Evolutionary conservation across 768 basidiomycete genomes (phyloP).

Genomic region (Leccinum truebloodii): DNA sequence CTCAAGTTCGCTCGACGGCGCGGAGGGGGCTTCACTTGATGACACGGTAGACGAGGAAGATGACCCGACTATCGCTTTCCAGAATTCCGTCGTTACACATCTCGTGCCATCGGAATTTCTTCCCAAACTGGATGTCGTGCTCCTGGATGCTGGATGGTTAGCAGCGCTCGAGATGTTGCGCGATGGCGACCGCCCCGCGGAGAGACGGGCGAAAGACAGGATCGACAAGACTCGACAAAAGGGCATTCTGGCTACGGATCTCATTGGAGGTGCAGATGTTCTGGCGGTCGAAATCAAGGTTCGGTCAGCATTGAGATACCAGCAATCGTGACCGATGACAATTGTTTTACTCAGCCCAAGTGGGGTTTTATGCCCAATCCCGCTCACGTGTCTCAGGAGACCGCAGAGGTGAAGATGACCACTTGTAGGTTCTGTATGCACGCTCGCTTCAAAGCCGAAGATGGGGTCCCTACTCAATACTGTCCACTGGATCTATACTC

Average conservation of each 20-base stretch:
- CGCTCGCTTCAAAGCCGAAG: conserved; percentile 48
- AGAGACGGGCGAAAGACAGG: conserved; percentile 53
- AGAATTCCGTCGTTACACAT: conserved; percentile 59
- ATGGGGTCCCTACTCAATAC: conserved; percentile 48
- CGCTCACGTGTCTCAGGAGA: conserved; percentile 58
- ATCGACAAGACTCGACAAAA: conserved; percentile 58
- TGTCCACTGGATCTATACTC: conserved; percentile 94
- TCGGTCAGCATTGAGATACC: conserved; percentile 10
- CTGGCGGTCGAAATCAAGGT: conserved; percentile 94
- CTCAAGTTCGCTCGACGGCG: conserved; percentile 18
- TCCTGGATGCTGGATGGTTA: conserved; percentile 57
- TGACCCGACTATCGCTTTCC: conserved; percentile 54
- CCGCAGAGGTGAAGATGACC: conserved; percentile 57
- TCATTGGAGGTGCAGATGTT: conserved; percentile 58
- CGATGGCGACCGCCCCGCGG: conserved; percentile 53
- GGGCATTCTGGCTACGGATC: conserved; percentile 78
- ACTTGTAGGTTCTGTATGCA: conserved; percentile 96
- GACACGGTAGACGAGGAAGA: conserved; percentile 36
- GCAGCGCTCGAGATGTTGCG: conserved; percentile 46
- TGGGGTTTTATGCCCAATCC: conserved; percentile 89
- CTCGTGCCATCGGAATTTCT: conserved; percentile 65
- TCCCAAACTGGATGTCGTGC: conserved; percentile 54
- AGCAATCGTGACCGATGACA: conserved; percentile 2
- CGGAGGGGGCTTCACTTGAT: conserved; percentile 9
- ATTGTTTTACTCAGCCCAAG: conserved; percentile 68